Conservation (phyloP, 2,329 filamentous ascomycete genomes). For the Gaeumannomyces sp. region DNA sequence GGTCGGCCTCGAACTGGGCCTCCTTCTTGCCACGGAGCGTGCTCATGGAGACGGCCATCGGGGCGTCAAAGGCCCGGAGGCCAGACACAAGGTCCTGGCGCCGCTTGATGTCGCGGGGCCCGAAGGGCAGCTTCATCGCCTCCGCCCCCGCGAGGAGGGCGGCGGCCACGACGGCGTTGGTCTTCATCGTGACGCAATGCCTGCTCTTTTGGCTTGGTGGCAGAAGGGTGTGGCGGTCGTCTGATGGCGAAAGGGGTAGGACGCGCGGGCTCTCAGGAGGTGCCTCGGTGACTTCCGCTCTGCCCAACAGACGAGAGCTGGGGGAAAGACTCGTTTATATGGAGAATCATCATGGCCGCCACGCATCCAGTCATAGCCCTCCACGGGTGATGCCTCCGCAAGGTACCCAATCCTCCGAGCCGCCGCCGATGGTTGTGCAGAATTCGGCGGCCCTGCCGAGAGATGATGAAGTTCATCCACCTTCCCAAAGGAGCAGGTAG, state of each 20-base stretch:
- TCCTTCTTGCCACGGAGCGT: not conserved
- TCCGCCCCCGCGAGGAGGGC: not conserved
- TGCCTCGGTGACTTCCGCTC: not conserved
- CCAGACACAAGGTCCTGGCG: not conserved
- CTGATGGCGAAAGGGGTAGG: too few species aligned
- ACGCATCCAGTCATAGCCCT: too few species aligned
- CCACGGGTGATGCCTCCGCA: too few species aligned
- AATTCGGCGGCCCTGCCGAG: too few species aligned
- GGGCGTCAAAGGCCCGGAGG: not conserved
- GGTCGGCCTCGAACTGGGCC: not conserved
- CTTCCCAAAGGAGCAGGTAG: too few species aligned
- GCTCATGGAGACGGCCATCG: constrained; percentile 4
- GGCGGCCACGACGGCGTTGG: not conserved
- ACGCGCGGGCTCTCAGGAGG: not conserved
- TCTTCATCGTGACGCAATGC: not conserved
- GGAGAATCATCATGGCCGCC: not conserved
- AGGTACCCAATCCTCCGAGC: too few species aligned
- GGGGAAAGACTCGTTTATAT: not conserved
- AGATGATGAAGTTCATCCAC: too few species aligned
- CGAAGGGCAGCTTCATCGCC: not conserved
- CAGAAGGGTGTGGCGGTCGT: not conserved
- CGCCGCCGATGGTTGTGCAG: too few species aligned
- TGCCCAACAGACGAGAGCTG: not conserved
- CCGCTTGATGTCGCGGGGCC: not conserved
- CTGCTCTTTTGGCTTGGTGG: not conserved